Percentiles rank a stretch among this genome's conserved stretches.
Conservation (phyloP, 2,329 filamentous ascomycete species). For the Coleophoma cylindrospora region DNA sequence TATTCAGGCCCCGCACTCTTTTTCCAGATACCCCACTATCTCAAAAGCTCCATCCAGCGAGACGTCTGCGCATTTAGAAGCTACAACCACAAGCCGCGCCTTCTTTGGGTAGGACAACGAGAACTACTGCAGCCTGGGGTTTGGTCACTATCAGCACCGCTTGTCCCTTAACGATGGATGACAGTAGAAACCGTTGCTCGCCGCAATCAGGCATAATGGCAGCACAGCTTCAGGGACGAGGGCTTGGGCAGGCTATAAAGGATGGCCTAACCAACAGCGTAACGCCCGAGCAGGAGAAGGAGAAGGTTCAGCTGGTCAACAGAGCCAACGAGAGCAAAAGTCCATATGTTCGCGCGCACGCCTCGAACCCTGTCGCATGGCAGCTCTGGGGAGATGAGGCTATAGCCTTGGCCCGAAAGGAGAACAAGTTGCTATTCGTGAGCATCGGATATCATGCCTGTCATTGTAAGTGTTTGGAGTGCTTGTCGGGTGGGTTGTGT, state of each 20-base stretch:
- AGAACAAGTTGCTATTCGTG: slow-evolving; percentile 87
- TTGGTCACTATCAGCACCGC: too few species aligned
- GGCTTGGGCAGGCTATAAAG: slow-evolving; percentile 19
- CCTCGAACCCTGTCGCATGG: slow-evolving; percentile 83
- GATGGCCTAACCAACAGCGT: slow-evolving; percentile 2
- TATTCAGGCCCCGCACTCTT: not conserved
- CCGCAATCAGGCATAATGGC: slow-evolving; percentile 17
- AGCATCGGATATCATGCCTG: slow-evolving; percentile 95
- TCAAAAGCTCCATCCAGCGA: not conserved
- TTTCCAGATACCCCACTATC: not conserved
- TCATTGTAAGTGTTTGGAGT: slow-evolving; percentile 63
- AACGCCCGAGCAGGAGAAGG: slow-evolving; percentile 10
- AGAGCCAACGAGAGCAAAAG: slow-evolving; percentile 56
- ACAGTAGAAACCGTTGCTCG: too few species aligned
- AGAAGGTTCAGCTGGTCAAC: slow-evolving; percentile 38
- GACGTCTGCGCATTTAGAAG: too few species aligned
- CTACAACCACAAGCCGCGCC: too few species aligned
- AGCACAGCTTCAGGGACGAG: slow-evolving; percentile 19
- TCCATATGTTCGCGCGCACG: slow-evolving; percentile 69
- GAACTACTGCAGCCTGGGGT: too few species aligned
- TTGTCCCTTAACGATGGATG: too few species aligned
- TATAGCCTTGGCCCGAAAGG: slow-evolving; percentile 67
- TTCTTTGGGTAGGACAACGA: too few species aligned
- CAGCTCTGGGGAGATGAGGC: slow-evolving; percentile 80
- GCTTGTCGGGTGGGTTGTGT: not conserved